Evolutionary conservation across 164 flowering plant species (phyloP), one percentile per base, ranked within the genome.

Genomic region (Buxus sempervirens): DNA sequence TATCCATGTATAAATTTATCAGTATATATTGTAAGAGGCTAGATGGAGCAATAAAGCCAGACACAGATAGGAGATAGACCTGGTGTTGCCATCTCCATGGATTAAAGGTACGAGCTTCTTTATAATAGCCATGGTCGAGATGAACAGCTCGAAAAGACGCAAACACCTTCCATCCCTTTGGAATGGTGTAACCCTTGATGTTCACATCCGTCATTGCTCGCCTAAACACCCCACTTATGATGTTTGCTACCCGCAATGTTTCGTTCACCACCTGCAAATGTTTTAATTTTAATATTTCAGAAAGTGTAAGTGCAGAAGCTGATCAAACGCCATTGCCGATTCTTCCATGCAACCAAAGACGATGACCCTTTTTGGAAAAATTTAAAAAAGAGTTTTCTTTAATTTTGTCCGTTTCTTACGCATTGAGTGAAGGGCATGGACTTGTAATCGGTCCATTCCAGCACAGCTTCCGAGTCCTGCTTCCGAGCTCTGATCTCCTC

Each of bases 341-440:
- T n/a, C n/a, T n/a, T n/a, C n/a, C n/a, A n/a, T n/a, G n/a, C n/a
- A n/a, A n/a, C n/a, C n/a, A n/a, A n/a, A n/a, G n/a, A n/a, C n/a
- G n/a, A n/a, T n/a, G n/a, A n/a, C n/a, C n/a, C n/a, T n/a, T n/a
- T n/a, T n/a, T n/a, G n/a, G n/a, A n/a, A n/a, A n/a, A n/a, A n/a
- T n/a, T n/a, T n/a, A n/a, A n/a, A n/a, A n/a, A n/a, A n/a, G n/a
- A n/a, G n/a, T n/a, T n/a, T n/a, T n/a, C n/a, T n/a, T n/a, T n/a
- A n/a, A n/a, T n/a, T n/a, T n/a, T n/a, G n/a, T n/a, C n/a, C n/a
- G n/a, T n/a, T n/a, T n/a, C 97, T 73, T 83, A 95, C 99, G 60
- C 97, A 95, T 80, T 89, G 97, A 36, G 99, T 93, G 81, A 96
- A 96, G 10, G 89, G 85, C 97, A 90, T 90, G 7, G 99, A 86